phyloP scores from a whole-genome alignment of 2,329 filamentous ascomycete genomes.

The Pseudogymnoascus destructans region DNA sequence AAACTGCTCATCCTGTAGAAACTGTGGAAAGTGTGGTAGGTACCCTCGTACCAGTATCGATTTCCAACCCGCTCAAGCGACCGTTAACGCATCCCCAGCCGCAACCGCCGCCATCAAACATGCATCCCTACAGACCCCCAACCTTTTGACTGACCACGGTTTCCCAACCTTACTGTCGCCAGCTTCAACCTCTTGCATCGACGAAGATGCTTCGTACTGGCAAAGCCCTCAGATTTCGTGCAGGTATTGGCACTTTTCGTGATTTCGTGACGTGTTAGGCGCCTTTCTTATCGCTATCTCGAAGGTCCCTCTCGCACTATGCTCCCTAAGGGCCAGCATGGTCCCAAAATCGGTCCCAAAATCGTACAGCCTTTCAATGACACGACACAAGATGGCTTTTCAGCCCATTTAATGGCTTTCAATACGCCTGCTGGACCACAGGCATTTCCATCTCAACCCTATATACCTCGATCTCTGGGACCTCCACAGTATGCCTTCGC shows the following conservation, averaged over 20 bases:
- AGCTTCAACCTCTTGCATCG: not conserved
- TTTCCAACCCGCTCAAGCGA: slow-evolving; percentile 7
- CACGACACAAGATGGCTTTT: slow-evolving; percentile 19
- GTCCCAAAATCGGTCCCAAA: slow-evolving; percentile 16
- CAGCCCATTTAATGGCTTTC: slow-evolving; percentile 16
- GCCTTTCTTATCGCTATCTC: slow-evolving; percentile 34
- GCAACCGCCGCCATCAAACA: not conserved
- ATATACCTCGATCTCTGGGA: slow-evolving; percentile 19
- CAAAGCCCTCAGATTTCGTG: slow-evolving; percentile 18
- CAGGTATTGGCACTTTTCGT: slow-evolving; percentile 26
- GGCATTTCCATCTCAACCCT: slow-evolving; percentile 15
- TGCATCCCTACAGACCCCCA: slow-evolving; percentile 5
- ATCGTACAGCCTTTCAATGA: slow-evolving; percentile 15
- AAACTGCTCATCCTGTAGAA: not conserved
- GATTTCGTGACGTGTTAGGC: slow-evolving; percentile 16
- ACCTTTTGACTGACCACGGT: not conserved
- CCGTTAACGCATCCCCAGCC: slow-evolving; percentile 6
- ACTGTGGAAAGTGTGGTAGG: not conserved
- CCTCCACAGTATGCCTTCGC: slow-evolving; percentile 20
- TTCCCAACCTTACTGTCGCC: not conserved
- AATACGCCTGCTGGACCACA: slow-evolving; percentile 2
- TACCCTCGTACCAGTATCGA: not conserved
- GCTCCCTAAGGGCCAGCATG: slow-evolving; percentile 1
- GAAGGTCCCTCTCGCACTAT: slow-evolving; percentile 17
- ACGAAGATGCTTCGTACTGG: slow-evolving; percentile 9